Conservation (phyloP, 306 rosid species). For the Castanopsis chinensis region DNA sequence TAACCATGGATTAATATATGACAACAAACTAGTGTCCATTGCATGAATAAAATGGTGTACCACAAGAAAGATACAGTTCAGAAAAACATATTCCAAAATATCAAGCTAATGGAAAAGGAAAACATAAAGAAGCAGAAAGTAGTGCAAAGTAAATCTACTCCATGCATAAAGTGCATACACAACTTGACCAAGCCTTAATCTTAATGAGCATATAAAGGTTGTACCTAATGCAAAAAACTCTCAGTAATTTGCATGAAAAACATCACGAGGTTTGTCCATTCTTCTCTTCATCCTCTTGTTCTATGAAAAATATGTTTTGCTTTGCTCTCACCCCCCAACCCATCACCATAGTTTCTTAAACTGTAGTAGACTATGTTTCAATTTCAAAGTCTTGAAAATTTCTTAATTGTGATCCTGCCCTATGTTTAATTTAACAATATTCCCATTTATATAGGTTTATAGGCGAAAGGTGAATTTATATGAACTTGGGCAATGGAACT, state of each 20-base stretch:
- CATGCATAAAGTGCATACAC: not conserved
- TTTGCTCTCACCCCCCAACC: too few relatives aligned
- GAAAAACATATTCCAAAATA: not conserved
- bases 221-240: too few relatives aligned
- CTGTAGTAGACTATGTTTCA: too few relatives aligned
- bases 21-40: too few relatives aligned
- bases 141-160: not conserved
- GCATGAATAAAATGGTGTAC: too few relatives aligned
- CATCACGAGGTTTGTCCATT: constrained; percentile 63
- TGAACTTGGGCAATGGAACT: not conserved
- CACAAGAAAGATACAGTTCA: too few relatives aligned
- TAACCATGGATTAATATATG: too few relatives aligned
- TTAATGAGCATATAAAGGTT: too few relatives aligned
- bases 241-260: not conserved
- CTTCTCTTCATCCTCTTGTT: too few relatives aligned
- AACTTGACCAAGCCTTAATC: too few relatives aligned
- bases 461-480: not conserved
- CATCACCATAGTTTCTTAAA: too few relatives aligned
- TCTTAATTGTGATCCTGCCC: not conserved
- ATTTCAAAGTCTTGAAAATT: not conserved
- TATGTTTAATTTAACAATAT: not conserved
- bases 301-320: too few relatives aligned
- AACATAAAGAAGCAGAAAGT: not conserved
- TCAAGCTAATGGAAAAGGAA: not conserved
- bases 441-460: not conserved